A percentile compares a stretch with the other conserved stretches of the same genome.
Evolutionary conservation across 768 basidiomycete genomes (phyloP).

Genomic region (Suillus paluster): DNA sequence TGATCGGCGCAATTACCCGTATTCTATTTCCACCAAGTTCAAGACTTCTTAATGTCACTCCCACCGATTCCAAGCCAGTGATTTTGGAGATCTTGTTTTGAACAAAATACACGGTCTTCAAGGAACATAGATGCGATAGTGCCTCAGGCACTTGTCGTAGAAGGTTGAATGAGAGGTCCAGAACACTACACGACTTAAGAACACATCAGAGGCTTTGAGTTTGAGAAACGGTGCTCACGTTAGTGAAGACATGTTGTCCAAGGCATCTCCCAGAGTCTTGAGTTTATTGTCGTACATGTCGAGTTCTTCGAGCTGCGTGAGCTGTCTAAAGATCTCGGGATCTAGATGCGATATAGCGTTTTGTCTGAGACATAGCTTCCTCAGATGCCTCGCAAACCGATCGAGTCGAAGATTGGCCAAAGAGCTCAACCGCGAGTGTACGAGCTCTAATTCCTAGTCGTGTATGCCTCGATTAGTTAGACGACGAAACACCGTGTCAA

Average conservation of each 20-base stretch:
- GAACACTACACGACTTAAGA: constrained; percentile 49
- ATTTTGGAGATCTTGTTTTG: constrained; percentile 94
- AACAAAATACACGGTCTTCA: constrained; percentile 89
- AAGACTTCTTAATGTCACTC: constrained; percentile 70
- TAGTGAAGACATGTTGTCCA: constrained; percentile 60
- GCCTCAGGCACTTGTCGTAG: constrained; percentile 71
- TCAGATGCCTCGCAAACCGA: constrained; percentile 72
- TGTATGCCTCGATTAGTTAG: background rate
- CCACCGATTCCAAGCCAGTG: constrained; percentile 58
- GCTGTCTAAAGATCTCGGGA: constrained; percentile 65
- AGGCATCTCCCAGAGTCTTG: constrained; percentile 68
- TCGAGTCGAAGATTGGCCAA: constrained; percentile 68
- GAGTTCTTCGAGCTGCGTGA: constrained; percentile 81
- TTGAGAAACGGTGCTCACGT: constrained; percentile 46
- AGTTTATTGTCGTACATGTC: constrained; percentile 97
- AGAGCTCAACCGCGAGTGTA: constrained; percentile 77
- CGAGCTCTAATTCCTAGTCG: constrained; percentile 81
- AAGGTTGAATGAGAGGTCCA: constrained; percentile 97
- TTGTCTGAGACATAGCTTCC: constrained; percentile 82
- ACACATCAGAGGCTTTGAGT: constrained; percentile 3
- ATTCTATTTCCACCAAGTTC: constrained; percentile 95
- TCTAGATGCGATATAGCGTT: constrained; percentile 79
- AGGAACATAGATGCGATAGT: constrained; percentile 57
- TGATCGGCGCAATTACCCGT: constrained; percentile 56
- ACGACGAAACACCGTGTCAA: constrained; percentile 4